Base-by-base conservation (phyloP, 352 stramenopile species). In the Pythium scleroteichum region DNA sequence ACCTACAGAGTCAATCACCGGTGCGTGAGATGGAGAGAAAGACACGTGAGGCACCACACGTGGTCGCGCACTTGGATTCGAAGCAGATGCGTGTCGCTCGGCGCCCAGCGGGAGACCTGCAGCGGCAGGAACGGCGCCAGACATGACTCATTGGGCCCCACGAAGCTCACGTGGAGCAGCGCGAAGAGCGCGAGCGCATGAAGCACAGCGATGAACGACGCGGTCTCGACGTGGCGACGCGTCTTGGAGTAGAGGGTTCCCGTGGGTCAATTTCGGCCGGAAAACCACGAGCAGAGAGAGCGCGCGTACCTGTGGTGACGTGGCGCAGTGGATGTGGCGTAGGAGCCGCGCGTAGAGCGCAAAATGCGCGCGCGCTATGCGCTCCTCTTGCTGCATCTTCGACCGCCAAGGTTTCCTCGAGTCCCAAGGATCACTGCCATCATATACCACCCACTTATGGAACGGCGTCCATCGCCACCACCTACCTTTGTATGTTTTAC, bases 91-190 rank as follows among this genome's bases (percentile, higher is more conserved):
- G 39, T 24, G 41, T 66, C 59, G 7, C 22, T 29, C 3, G 41
- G 58, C 47, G 35, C 27, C 17, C 39, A 32, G 47, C 17, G n/a
- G 9, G 35, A 40, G 55, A 62, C 8, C 17, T 48, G 61, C 6
- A 49, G 41, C 10, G 56, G 54, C 13, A 71, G 50, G 16, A 75
- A 75, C n/a, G 70, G 51, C 1, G 41, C 40, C 1, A 91, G 54
- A 58, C 82, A 91, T 20, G 71, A 54, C 9, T 23, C 32, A 22
- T 19, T 51, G 22, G 40, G 0, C 13, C 61, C 2, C 20, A 82
- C 53, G 58, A 90, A 92, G 53, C 75, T 88, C 49, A 69, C 26
- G 55, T 92, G 82, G 9, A 89, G 62, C 32, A 85, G 59, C 38
- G 57, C 72, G 32, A 73, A 69, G 32, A 90, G 65, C 52, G 76